Evolutionary conservation across 176 grass and related monocot species (phyloP).

Genomic region (Chrysopogon serrulatus): DNA sequence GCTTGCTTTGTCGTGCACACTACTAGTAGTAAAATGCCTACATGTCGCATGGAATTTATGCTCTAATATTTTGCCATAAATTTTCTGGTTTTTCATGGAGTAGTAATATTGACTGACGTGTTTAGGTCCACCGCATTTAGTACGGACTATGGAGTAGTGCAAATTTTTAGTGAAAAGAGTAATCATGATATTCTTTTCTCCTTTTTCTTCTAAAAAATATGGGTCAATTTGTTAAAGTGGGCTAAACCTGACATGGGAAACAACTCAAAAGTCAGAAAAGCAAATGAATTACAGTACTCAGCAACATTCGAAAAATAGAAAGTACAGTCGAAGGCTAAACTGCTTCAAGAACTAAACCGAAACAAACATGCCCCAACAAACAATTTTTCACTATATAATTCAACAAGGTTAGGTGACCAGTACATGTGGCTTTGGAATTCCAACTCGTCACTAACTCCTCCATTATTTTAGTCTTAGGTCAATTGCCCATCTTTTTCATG

Average conservation of each 20-base stretch:
- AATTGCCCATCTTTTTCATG: slow-evolving; percentile 7
- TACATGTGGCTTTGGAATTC: neutral
- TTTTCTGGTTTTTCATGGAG: neutral
- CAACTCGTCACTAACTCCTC: neutral
- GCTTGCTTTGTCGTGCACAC: neutral
- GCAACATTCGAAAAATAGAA: neutral
- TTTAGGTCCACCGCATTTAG: neutral
- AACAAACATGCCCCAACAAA: neutral
- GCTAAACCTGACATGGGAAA: neutral
- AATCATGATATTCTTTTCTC: neutral
- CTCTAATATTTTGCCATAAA: neutral
- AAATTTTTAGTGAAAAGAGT: slow-evolving; percentile 7
- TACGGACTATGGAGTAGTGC: neutral
- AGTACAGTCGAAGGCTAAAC: neutral
- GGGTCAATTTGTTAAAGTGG: neutral
- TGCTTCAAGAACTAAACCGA: neutral
- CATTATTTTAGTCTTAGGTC: neutral
- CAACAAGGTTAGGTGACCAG: neutral
- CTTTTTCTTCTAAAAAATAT: neutral
- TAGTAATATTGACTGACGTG: neutral
- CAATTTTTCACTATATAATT: neutral
- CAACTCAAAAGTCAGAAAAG: neutral
- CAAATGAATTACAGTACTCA: neutral
- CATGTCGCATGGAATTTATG: neutral
- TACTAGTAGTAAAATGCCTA: neutral